Evolutionary conservation across 1,284 basidiomycete genomes (phyloP).

Genomic region (Ganoderma multipileum): DNA sequence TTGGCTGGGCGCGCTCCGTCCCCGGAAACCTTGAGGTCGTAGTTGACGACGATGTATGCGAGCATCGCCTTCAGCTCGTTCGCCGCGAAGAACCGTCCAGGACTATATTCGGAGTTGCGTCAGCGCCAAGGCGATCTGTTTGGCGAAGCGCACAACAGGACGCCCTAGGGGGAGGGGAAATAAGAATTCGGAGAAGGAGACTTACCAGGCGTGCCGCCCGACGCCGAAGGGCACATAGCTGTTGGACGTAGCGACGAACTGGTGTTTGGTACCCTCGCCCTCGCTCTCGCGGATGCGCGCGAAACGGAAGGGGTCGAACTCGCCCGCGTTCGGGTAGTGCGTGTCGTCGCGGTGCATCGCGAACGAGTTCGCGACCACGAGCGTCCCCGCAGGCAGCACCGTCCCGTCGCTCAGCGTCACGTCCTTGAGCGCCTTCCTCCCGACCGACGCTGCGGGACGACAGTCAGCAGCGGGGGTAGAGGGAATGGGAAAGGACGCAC

Average conservation of each 20-base stretch:
- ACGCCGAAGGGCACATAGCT: constrained; percentile 39
- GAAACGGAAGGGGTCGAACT: constrained; percentile 18
- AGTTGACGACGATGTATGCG: constrained; percentile 30
- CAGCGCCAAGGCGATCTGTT: too few species aligned
- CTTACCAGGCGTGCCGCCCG: constrained; percentile 18
- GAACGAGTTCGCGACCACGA: constrained; percentile 8
- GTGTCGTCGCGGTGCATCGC: constrained; percentile 24
- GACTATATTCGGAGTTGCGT: background rate
- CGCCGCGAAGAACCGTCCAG: background rate
- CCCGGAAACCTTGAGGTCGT: constrained; percentile 31
- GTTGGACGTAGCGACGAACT: constrained; percentile 32
- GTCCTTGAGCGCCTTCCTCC: constrained; percentile 44
- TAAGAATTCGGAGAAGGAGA: background rate
- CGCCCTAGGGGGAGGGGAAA: background rate
- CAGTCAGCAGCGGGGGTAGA: too few species aligned
- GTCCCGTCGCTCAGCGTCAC: constrained; percentile 52
- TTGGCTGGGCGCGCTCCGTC: constrained; percentile 7
- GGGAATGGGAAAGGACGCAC: constrained; percentile 22
- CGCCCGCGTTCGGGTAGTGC: constrained; percentile 14
- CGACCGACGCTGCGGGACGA: constrained; percentile 38
- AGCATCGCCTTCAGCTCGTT: constrained; percentile 20
- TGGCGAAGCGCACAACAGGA: background rate
- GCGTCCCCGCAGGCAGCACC: constrained; percentile 43
- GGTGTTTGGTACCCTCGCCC: constrained; percentile 32
- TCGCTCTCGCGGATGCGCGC: constrained; percentile 27